Evolutionary conservation across 768 basidiomycete genomes (phyloP).

Genomic region (Podaxis sp.): DNA sequence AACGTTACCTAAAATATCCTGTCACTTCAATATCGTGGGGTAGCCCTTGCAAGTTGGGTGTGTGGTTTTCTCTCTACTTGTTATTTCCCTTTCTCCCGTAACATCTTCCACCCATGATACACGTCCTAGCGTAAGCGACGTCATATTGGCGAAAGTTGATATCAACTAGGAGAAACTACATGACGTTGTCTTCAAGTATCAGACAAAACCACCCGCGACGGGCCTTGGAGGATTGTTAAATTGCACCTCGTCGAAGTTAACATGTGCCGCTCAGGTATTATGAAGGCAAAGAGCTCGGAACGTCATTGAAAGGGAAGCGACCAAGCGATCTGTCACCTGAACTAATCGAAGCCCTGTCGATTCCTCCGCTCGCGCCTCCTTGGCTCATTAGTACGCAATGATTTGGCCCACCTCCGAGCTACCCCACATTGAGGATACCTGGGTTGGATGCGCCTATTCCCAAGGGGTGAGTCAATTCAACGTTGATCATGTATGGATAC

Average conservation of each 20-base stretch:
- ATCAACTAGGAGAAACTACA: constrained; percentile 99
- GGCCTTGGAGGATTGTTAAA: constrained; percentile 84
- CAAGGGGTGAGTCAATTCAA: constrained; percentile 69
- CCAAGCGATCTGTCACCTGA: constrained; percentile 98
- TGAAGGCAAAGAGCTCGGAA: constrained; percentile 99
- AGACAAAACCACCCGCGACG: constrained; percentile 90
- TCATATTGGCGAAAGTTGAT: constrained; percentile 88
- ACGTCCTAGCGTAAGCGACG: too few species aligned
- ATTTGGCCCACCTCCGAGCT: constrained; percentile 96
- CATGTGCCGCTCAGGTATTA: constrained; percentile 72
- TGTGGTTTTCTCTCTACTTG: too few species aligned
- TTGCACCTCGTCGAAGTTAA: neutral
- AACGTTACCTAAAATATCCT: too few species aligned
- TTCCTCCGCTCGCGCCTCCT: constrained; percentile 97
- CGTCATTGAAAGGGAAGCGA: constrained; percentile 92
- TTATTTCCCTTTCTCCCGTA: too few species aligned
- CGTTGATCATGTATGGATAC: neutral
- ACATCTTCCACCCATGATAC: too few species aligned
- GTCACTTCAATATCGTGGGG: too few species aligned
- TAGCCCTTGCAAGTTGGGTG: too few species aligned
- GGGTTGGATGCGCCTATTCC: constrained; percentile 97
- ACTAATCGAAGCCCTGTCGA: constrained; percentile 95
- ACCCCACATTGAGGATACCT: constrained; percentile 92
- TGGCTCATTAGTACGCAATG: constrained; percentile 99
- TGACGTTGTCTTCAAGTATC: constrained; percentile 98